phyloP scores from a whole-genome alignment of 2,329 filamentous ascomycete species.

The Didymella arachidicola region DNA sequence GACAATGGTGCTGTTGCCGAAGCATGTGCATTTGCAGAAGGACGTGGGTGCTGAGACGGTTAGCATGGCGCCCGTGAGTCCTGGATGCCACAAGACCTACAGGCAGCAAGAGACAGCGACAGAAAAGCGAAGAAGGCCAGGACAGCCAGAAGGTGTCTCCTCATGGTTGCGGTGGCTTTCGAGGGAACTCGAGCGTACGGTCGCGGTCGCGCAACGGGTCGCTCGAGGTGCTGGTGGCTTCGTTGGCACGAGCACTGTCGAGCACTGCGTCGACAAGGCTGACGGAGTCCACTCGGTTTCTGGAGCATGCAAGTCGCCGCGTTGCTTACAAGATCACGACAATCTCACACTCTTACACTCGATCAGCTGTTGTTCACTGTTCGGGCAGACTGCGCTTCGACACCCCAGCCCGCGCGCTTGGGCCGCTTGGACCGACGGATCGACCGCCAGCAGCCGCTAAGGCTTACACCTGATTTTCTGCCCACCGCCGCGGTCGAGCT shows the following conservation, averaged over 20 bases:
- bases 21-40: slow-evolving; percentile 77
- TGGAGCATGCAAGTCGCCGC: slow-evolving; percentile 1
- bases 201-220: slow-evolving; percentile 3
- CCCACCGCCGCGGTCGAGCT: slow-evolving; percentile 30
- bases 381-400: neutral
- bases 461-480: slow-evolving; percentile 38
- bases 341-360: neutral
- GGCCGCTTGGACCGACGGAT: slow-evolving; percentile 9
- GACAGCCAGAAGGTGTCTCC: slow-evolving; percentile 33
- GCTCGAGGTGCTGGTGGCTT: slow-evolving; percentile 12
- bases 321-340: slow-evolving; percentile 9
- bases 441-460: slow-evolving; percentile 37
- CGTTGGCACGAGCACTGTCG: neutral
- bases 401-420: neutral
- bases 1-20: slow-evolving; percentile 72
- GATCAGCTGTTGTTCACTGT: neutral
- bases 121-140: slow-evolving; percentile 46
- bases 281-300: slow-evolving; percentile 11
- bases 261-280: neutral
- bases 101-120: slow-evolving; percentile 53
- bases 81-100: slow-evolving; percentile 41
- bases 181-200: neutral
- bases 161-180: slow-evolving; percentile 31
- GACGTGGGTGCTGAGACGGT: slow-evolving; percentile 60
- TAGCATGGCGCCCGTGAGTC: neutral